These are phyloP conservation scores for Candida insectalens DNA, from an alignment of 805 yeast genomes.

Conservation along the genomic window DNA sequence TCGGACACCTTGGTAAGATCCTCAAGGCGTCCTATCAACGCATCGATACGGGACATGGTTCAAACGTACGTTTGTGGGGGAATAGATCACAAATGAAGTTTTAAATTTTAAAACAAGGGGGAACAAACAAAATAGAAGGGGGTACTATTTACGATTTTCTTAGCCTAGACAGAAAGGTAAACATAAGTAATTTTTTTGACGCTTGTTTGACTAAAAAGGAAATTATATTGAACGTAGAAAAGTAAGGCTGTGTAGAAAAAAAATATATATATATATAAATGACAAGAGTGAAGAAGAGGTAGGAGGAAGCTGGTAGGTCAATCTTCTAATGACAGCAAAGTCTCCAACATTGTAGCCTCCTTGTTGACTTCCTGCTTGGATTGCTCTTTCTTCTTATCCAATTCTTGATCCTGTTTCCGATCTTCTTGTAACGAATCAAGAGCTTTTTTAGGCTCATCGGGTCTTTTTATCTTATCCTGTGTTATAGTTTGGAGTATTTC, in stretches of 20 bases:
- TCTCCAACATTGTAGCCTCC: not conserved
- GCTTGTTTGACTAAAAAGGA: too few species aligned
- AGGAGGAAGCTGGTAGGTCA: too few species aligned
- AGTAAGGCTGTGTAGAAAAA: too few species aligned
- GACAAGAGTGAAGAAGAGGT: too few species aligned
- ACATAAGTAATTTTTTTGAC: too few species aligned
- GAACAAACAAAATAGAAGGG: too few species aligned
- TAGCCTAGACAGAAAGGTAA: too few species aligned
- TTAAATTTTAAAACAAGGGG: too few species aligned
- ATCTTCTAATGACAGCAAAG: not conserved
- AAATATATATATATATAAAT: too few species aligned
- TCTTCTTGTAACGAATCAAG: constrained; percentile 31
- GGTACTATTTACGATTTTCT: too few species aligned
- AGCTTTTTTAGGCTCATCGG: constrained; percentile 8
- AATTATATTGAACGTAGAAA: too few species aligned
- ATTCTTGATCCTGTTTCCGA: constrained; percentile 27
- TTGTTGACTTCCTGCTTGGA: constrained; percentile 24
- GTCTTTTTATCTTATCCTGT: constrained; percentile 3
- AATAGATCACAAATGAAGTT: too few species aligned
- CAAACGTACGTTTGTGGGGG: not conserved
- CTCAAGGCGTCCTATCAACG: constrained; percentile 9
- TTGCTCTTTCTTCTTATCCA: constrained; percentile 28
- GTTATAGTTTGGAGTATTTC: constrained; percentile 9
- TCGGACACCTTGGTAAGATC: constrained; percentile 9
- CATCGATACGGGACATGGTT: constrained; percentile 1